Base-by-base conservation (phyloP, 2,329 filamentous ascomycete genomes). In the Esteya vermicola region DNA sequence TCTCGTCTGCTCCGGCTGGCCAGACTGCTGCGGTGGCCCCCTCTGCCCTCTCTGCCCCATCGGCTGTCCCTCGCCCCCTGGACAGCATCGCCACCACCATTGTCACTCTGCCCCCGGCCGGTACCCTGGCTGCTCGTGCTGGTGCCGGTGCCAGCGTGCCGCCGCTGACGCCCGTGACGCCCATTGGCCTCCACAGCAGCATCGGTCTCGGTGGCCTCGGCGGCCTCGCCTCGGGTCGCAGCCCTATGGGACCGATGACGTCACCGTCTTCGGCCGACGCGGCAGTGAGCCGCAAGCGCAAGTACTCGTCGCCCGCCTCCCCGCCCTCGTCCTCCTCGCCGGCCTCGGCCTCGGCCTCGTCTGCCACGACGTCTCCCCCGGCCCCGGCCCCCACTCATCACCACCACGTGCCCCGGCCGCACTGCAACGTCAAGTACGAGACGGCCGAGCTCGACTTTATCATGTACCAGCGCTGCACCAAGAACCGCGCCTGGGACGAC, bases 341-440 rank as follows among this genome's bases (percentile, higher is more conserved):
- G 28, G 28, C 28, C 28, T 26, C 25, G 7, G 7, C 25, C 25
- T 26, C 25, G 25, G 25, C 25, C 25, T 26, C 25, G 8, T 26
- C 25, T 13, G 8, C 25, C 28, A 38, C 23, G n/a, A n/a, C n/a
- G n/a, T n/a, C 25, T 26, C 13, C 25, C 25, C 13, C 25, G 25
- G 25, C 25, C 25, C 13, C 25, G 8, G 7, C 25, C 25, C 25
- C 25, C 28, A 38, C 23, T 6, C 32, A 27, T 6, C 36, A 40
- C 31, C 10, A 21, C 8, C n/a, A 19, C n/a, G 21, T 40, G 7
- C 40, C 43, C 22, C 40, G 39, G 40, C 45, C 45, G 13, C 48
- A 50, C 42, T 48, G 45, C 44, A 50, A 50, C 38, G 44, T 48
- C 45, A 50, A 50, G 42, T 50, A 50, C 42, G 45, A 48, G 42